Conservation (phyloP, 2,329 filamentous ascomycete genomes). For the Aspergillus sp. region DNA sequence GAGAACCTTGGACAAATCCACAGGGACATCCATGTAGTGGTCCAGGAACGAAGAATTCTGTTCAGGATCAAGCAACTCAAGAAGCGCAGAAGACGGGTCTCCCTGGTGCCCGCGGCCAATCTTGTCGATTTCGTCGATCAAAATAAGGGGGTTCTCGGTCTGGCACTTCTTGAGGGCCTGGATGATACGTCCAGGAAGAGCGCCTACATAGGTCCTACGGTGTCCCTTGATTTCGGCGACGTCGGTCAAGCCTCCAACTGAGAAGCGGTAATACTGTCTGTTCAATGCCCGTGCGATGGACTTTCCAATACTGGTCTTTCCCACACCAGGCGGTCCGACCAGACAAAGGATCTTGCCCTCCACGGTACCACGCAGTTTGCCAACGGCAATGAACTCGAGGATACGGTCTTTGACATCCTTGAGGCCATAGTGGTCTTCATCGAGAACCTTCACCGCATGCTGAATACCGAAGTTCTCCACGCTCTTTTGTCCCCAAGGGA, state of each 20-base stretch:
- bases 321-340: constrained; percentile 94
- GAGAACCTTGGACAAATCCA: constrained; percentile 94
- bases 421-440: constrained; percentile 94
- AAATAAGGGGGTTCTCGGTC: constrained; percentile 93
- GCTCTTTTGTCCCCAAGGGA: constrained; percentile 94
- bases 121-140: constrained; percentile 98
- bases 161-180: constrained; percentile 99
- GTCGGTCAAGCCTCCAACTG: constrained; percentile 92
- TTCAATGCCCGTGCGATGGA: constrained; percentile 94
- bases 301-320: constrained; percentile 98
- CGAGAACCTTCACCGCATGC: constrained; percentile 84
- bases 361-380: constrained; percentile 93
- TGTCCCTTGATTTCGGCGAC: constrained; percentile 99
- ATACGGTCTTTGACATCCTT: constrained; percentile 99
- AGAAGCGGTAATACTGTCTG: constrained; percentile 97
- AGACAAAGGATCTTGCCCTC: constrained; percentile 99
- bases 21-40: constrained; percentile 97
- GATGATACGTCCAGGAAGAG: constrained; percentile 92
- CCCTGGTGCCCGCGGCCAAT: constrained; percentile 96
- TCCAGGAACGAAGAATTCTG: constrained; percentile 97
- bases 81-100: constrained; percentile 88
- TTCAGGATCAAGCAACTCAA: constrained; percentile 93
- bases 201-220: constrained; percentile 92
- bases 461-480: constrained; percentile 95
- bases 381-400: constrained; percentile 95